These are phyloP conservation scores for Boletus fagicola DNA, from an alignment of 768 basidiomycete species.

Conservation along the genomic window DNA sequence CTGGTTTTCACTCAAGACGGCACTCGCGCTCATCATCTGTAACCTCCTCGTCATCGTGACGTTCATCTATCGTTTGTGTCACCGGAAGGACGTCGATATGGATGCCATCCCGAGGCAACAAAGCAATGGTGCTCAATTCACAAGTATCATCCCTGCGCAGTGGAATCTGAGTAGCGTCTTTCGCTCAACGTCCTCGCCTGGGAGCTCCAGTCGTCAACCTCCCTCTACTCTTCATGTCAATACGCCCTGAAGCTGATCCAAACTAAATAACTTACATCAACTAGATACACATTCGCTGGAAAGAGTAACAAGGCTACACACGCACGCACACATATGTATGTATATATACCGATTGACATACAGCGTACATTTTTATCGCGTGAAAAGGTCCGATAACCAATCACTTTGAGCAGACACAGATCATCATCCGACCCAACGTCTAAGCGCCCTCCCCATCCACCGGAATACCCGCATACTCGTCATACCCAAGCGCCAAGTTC, in stretches of 20 bases:
- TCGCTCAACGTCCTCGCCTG: not conserved
- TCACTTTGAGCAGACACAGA: not conserved
- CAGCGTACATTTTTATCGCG: not conserved
- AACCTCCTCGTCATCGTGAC: slow-evolving; percentile 13
- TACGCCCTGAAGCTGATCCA: not conserved
- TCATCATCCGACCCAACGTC: not conserved
- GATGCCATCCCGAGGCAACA: not conserved
- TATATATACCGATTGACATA: too few species aligned
- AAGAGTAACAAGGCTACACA: not conserved
- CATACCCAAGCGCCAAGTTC: slow-evolving; percentile 85
- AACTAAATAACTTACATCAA: not conserved
- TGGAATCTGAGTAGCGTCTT: not conserved
- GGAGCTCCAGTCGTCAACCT: not conserved
- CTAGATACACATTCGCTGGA: not conserved
- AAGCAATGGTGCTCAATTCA: not conserved
- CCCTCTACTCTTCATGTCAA: not conserved
- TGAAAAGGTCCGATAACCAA: not conserved
- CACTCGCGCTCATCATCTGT: slow-evolving; percentile 12
- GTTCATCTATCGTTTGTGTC: slow-evolving; percentile 6
- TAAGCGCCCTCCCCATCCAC: slow-evolving; percentile 15
- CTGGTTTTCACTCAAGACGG: slow-evolving; percentile 5
- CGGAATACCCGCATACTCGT: slow-evolving; percentile 81
- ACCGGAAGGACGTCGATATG: not conserved
- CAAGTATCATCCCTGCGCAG: not conserved
- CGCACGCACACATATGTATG: too few species aligned